Conservation (phyloP, 2,329 filamentous ascomycete genomes). For the Epicoccum nigrum region DNA sequence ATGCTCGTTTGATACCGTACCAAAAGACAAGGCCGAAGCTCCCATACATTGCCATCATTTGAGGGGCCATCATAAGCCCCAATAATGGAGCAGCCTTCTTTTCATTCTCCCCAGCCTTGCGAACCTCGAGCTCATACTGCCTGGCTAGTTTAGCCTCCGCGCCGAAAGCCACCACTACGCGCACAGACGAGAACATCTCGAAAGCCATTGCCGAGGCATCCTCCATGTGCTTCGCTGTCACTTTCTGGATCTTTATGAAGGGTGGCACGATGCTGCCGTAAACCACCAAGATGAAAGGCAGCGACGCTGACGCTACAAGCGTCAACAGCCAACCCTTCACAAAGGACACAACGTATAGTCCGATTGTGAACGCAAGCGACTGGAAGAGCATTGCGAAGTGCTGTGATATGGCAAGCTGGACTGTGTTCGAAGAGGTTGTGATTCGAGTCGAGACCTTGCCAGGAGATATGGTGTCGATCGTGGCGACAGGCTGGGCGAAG, state of each 20-base stretch:
- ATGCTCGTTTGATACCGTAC: conserved; percentile 47
- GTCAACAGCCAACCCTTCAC: conserved; percentile 59
- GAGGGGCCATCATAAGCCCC: conserved; percentile 43
- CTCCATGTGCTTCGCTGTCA: conserved; percentile 38
- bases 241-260: conserved; percentile 42
- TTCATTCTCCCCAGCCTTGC: conserved; percentile 32
- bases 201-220: conserved; percentile 46
- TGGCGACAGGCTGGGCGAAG: conserved; percentile 57
- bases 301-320: conserved; percentile 55
- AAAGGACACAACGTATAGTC: conserved; percentile 56
- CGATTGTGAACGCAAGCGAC: conserved; percentile 42
- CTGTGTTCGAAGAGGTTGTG: conserved; percentile 59
- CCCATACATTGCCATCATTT: conserved; percentile 45
- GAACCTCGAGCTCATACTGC: conserved; percentile 35
- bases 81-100: conserved; percentile 39
- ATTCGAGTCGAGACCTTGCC: conserved; percentile 60
- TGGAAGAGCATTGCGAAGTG: conserved; percentile 57
- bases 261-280: conserved; percentile 41
- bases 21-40: conserved; percentile 49
- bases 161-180: conserved; percentile 47
- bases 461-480: conserved; percentile 56
- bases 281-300: conserved; percentile 48
- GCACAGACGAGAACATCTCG: conserved; percentile 48
- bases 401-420: conserved; percentile 63
- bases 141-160: conserved; percentile 44